Base-by-base conservation (phyloP, 257 asterid species). In the Primulina tabacum region DNA sequence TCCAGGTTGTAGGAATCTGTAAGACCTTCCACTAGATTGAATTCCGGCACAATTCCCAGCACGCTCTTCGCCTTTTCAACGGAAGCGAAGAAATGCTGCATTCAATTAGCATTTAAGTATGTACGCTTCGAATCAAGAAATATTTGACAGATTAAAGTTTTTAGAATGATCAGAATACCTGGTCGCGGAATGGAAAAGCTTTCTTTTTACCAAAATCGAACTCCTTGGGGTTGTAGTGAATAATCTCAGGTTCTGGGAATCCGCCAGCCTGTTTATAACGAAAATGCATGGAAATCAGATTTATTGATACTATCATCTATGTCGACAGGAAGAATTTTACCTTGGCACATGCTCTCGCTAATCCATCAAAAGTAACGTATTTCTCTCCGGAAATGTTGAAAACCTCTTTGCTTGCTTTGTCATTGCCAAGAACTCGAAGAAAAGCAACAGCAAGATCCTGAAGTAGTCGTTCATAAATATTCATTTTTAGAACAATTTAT, bases 131-230 rank as follows among this genome's bases (percentile, higher is more conserved):
- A 12, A 50, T 52, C n/a, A 67, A 30, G 8, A 29, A 20, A 28
- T 26, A 4, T 11, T 21, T 26, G 30, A 4, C 26, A 26, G 34
- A 43, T 52, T 11, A 28, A 50, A 0, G 40, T 28, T n/a, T 1
- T 37, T 4, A 64, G 24, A 60, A 32, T 32, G 29, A 40, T 17
- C 17, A 24, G 53, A 63, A 34, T 85, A 92, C 97, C 97, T 93
- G 99, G 78, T 94, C 97, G 1, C 97, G 87, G 80, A 94, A 94
- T 37, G 99, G 99, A 68, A 89, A 94, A 0, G 97, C 68, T 73
- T 94, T 94, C 90, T 88, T 91, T 85, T 91, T 94, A n/a, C 99
- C 97, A 71, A 94, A 94, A 81, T 94, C 97, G 8, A 89, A 94
- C 76, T 88, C 97, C 83, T 93, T 94, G 4, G 99, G 97, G 68